Evolutionary conservation across 164 flowering plant species (phyloP), one percentile per base, ranked within the genome.

Genomic region (Dillenia suffruticosa): DNA sequence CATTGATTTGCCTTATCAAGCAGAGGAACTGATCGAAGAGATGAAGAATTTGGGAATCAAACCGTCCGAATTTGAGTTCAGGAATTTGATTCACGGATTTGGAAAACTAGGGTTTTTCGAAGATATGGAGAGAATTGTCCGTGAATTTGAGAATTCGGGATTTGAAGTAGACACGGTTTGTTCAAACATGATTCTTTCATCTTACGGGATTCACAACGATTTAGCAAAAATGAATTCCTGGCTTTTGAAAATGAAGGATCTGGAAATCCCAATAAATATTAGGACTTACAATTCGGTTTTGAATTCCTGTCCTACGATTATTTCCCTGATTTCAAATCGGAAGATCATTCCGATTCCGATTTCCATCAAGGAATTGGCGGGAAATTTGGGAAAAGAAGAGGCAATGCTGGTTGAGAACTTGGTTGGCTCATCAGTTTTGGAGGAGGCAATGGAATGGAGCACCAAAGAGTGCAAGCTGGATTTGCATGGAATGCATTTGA

Each of bases 401-500:
- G 72, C 70, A 15, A 16, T 62, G 66, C 17, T 89, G 76, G 81
- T 88, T 48, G 47, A 58, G 49, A 90, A 87, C 54, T 61, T 93
- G 74, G 57, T 70, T 8, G 70, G 48, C 22, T 81, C 92, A 0
- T 50, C 77, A 0, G 84, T 87, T 12, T 59, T 90, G 66, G 66
- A 56, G 15, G 81, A 80, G 47, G 72, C 66, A 5, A 81, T 87
- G 80, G 75, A 76, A 51, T 87, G 92, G 89, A 62, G 64, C 58
- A 44, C 69, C 26, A 58, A 53, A 6, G 91, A 85, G 65, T 77
- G 61, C 54, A 90, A 83, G 75, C 59, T 93, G 81, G 98, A 93
- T 74, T 73, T 93, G 77, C 98, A 93, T 63, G 98, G 97, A 49
- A 80, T 90, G 90, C 92, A 90, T 65, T 53, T 82, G 74, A 77